phyloP scores from a whole-genome alignment of 441 rosid genomes.

The Populus trichocarpa region DNA sequence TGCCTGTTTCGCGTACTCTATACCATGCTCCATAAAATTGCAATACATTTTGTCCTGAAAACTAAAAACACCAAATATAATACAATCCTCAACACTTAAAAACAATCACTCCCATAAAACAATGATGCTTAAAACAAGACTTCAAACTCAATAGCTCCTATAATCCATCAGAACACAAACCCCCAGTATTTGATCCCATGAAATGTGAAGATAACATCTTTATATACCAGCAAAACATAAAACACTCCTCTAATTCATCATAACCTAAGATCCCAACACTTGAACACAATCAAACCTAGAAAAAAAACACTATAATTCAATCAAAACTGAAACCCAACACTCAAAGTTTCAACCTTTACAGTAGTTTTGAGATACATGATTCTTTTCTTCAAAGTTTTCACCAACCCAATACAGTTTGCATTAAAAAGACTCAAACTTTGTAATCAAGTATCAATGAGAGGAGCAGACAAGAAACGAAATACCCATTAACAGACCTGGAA shows the following conservation, averaged over 20 bases:
- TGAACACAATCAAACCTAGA: neutral
- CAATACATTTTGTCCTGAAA: constrained; percentile 54
- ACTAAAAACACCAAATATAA: neutral
- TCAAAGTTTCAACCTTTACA: neutral
- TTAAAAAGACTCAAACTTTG: neutral
- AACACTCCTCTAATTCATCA: neutral
- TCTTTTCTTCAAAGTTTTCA: too few relatives aligned
- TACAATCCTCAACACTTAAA: neutral
- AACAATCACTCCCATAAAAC: neutral
- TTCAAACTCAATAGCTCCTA: neutral
- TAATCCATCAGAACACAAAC: neutral
- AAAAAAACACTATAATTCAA: neutral
- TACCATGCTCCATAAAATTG: constrained; percentile 86
- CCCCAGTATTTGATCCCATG: neutral
- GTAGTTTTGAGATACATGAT: neutral
- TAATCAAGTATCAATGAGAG: too few relatives aligned
- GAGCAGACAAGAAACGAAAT: too few relatives aligned
- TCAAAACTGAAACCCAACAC: neutral
- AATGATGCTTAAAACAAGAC: neutral
- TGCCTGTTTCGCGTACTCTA: constrained; percentile 89
- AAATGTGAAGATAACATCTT: neutral
- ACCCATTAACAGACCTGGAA: too few relatives aligned
- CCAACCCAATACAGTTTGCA: too few relatives aligned
- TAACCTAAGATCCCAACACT: neutral
- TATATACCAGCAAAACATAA: neutral